Evolutionary conservation across 2,329 filamentous ascomycete species (phyloP).

Genomic region (Elsinoe australis): DNA sequence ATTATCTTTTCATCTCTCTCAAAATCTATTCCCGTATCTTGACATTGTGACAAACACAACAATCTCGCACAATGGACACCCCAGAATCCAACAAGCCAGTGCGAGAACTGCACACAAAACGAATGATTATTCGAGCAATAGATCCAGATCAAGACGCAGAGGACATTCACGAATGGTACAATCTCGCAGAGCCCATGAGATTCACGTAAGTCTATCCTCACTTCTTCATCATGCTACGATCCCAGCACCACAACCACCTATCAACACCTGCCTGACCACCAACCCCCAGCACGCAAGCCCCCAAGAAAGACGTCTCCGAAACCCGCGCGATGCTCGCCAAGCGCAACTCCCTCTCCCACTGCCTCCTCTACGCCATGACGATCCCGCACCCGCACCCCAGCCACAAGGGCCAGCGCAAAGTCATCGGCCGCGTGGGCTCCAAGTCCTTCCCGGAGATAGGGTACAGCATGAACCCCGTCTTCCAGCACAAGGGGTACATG

Average conservation of each 20-base stretch:
- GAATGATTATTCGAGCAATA: slow-evolving; percentile 6
- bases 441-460: slow-evolving; percentile 20
- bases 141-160: slow-evolving; percentile 7
- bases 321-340: not conserved
- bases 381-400: not conserved
- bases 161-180: slow-evolving; percentile 14
- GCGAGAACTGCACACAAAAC: not conserved
- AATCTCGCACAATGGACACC: not conserved
- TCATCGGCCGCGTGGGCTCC: slow-evolving; percentile 17
- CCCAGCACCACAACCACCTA: not conserved
- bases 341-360: not conserved
- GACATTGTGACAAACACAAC: not conserved
- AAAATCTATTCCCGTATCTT: not conserved
- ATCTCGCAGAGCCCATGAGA: not conserved
- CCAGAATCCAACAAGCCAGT: not conserved
- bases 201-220: slow-evolving; percentile 1
- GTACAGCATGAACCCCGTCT: slow-evolving; percentile 20
- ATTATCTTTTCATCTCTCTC: too few species aligned
- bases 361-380: slow-evolving; percentile 8
- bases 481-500: slow-evolving; percentile 22
- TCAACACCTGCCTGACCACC: too few species aligned
- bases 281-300: slow-evolving; percentile 1
- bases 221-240: not conserved
- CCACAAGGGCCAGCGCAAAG: not conserved
- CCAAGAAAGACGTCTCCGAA: not conserved